phyloP scores from a whole-genome alignment of 495 filamentous ascomycete genomes.

The Trichoderma parareesei region DNA sequence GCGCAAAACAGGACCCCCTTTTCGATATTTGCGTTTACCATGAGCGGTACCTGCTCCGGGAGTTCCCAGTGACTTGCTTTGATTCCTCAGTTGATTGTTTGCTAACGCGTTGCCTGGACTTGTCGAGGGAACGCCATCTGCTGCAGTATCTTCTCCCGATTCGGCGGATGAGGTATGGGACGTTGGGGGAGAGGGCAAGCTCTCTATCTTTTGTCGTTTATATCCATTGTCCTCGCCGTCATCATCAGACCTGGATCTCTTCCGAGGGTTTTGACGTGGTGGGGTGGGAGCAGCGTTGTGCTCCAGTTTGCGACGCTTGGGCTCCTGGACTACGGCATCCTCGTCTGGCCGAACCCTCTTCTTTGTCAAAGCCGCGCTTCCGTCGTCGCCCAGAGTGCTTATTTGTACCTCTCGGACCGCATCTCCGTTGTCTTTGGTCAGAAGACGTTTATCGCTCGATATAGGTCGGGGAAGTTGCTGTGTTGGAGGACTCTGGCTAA shows the following conservation, averaged over 20 bases:
- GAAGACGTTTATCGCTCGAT: neutral
- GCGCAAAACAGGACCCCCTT: neutral
- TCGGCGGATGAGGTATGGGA: neutral
- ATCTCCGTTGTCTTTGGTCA: neutral
- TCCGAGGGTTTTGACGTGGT: neutral
- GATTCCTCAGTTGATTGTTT: neutral
- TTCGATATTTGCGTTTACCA: neutral
- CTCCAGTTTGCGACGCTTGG: neutral
- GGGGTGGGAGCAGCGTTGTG: neutral
- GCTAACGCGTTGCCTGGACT: neutral
- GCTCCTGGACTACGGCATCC: neutral
- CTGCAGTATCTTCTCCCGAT: neutral
- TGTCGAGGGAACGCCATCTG: too few species aligned
- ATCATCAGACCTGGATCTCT: neutral
- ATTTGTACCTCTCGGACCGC: neutral
- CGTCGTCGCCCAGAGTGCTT: neutral
- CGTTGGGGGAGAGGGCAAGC: neutral
- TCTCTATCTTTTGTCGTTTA: neutral
- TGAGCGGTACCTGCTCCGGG: neutral
- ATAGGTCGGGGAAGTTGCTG: neutral
- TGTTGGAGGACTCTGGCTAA: neutral
- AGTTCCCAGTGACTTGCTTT: neutral
- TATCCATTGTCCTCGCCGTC: neutral
- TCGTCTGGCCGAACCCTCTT: conserved; percentile 1
- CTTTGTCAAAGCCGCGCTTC: neutral